Evolutionary conservation across 805 yeast genomes (phyloP).

Genomic region (Metschnikowia gelsemii): DNA sequence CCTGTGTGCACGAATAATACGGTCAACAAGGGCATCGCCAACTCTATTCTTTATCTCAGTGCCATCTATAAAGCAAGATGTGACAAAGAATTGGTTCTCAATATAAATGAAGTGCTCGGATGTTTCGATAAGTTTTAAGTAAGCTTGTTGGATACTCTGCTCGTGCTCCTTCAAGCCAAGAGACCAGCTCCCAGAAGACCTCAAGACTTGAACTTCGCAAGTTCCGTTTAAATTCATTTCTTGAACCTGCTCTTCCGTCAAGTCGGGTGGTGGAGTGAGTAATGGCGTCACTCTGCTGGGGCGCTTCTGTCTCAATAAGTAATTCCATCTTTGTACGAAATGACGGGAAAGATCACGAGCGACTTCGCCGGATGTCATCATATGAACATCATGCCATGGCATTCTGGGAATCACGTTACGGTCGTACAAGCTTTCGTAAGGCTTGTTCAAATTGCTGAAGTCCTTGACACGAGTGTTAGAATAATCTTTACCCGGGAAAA

Average conservation of each 20-base stretch:
- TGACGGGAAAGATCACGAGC: constrained; percentile 93
- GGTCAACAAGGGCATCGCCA: constrained; percentile 96
- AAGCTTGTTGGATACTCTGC: constrained; percentile 89
- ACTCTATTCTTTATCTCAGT: constrained; percentile 80
- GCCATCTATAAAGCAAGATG: constrained; percentile 85
- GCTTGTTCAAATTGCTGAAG: constrained; percentile 74
- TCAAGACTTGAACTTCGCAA: constrained; percentile 84
- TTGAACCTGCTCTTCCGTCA: constrained; percentile 67
- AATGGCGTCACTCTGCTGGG: constrained; percentile 94
- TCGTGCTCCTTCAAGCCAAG: constrained; percentile 83
- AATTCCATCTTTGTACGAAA: constrained; percentile 97
- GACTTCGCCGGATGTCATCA: constrained; percentile 90
- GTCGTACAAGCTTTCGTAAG: constrained; percentile 90
- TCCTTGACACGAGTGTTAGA: constrained; percentile 94
- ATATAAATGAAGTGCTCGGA: constrained; percentile 91
- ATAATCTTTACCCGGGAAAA: constrained; percentile 95
- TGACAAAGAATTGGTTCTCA: constrained; percentile 92
- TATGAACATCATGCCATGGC: constrained; percentile 99
- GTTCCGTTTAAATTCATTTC: constrained; percentile 69
- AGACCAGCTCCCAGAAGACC: constrained; percentile 94
- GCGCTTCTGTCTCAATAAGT: constrained; percentile 83
- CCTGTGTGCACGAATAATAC: constrained; percentile 84
- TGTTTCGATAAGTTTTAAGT: constrained; percentile 83
- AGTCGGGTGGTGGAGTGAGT: constrained; percentile 88
- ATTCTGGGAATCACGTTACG: constrained; percentile 79